phyloP scores from a whole-genome alignment of 2,329 filamentous ascomycete genomes.

The Ophiostoma triangulosporum region DNA sequence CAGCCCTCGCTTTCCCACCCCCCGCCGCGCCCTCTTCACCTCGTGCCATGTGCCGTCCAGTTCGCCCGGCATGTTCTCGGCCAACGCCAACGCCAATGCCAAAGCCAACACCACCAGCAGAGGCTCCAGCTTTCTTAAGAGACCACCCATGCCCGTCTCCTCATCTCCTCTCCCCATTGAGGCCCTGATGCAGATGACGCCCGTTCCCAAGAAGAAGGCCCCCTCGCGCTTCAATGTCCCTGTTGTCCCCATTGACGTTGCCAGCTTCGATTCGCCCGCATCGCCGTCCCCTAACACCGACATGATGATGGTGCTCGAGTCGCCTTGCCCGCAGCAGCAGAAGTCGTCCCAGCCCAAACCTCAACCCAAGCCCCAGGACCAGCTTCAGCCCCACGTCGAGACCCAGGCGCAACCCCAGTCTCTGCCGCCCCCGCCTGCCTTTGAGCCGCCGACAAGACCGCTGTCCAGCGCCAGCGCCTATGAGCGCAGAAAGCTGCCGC shows the following conservation, averaged over 20 bases:
- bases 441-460: background rate
- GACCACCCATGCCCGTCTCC: slow-evolving; percentile 61
- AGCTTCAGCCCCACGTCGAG: background rate
- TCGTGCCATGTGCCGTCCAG: slow-evolving; percentile 30
- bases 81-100: background rate
- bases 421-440: slow-evolving; percentile 28
- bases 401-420: background rate
- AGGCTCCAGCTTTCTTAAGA: slow-evolving; percentile 57
- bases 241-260: slow-evolving; percentile 31
- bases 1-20: slow-evolving; percentile 72
- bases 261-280: slow-evolving; percentile 41
- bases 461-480: background rate
- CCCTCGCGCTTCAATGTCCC: slow-evolving; percentile 31
- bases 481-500: slow-evolving; percentile 54
- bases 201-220: slow-evolving; percentile 73
- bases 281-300: slow-evolving; percentile 40
- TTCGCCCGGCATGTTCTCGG: too few species aligned
- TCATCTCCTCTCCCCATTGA: slow-evolving; percentile 66
- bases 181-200: slow-evolving; percentile 88
- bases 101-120: background rate
- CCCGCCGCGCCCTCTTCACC: slow-evolving; percentile 73
- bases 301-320: slow-evolving; percentile 44
- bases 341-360: background rate
- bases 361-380: background rate
- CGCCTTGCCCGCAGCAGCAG: slow-evolving; percentile 25